Evolutionary conservation across 139 green algal genomes (phyloP), one percentile per base, ranked within the genome.

Genomic region (Chlamydomonas asymmetrica): DNA sequence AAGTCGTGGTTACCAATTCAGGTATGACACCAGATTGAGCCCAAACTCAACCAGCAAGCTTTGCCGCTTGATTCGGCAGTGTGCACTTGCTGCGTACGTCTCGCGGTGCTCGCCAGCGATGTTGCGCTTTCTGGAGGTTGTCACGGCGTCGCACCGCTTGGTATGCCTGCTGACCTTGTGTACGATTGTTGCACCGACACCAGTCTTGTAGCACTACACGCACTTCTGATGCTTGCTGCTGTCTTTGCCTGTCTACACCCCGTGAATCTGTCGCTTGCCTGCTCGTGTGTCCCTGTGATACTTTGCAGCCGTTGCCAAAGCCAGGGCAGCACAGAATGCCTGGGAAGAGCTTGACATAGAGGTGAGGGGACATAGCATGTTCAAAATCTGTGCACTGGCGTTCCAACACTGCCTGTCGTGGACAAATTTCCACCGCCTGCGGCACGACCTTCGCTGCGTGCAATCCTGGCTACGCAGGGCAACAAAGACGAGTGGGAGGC

Each of bases 261-360:
- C n/a, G n/a, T n/a, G n/a, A n/a, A n/a, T n/a, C n/a, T 23, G 20
- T 20, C 32, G 35, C 31, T 31, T 13, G 29, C 31, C 9, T 25
- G 22, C 34, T 37, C 9, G 31, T 22, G n/a, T 31, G 38, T 40
- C 18, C 18, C 52, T 13, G 4, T 37, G 37, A 50, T 20, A 32
- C 29, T 32, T 34, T 41, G 39, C 40, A 68, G 56, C 45, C 45
- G 70, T 49, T 20, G 62, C 13, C 20, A 67, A 60, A 48, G 70
- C 70, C 4, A 50, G 37, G 22, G 25, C 37, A 29, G 52, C 70
- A 20, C n/a, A 57, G n/a, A 40, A 63, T 20, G 41, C 63, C 50
- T 84, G 78, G 78, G 48, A 74, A 43, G 71, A 35, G n/a, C 52
- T 76, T 7, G 78, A 84, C 4, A 35, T 84, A 20, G 78, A 84